phyloP scores from a whole-genome alignment of 2,329 filamentous ascomycete species.

The Aspergillus texensis region DNA sequence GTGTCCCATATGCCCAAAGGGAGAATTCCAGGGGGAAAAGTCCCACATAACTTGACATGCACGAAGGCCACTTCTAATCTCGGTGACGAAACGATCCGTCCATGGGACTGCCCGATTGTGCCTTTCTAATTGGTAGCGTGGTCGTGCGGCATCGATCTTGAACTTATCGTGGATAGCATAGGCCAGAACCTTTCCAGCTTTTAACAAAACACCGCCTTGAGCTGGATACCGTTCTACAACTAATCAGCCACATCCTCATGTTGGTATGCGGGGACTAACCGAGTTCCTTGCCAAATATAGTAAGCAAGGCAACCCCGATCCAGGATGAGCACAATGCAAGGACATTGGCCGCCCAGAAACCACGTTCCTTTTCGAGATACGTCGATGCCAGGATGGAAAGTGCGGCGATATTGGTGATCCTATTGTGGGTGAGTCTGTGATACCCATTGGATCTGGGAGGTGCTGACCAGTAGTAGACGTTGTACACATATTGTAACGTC shows the following conservation, averaged over 20 bases:
- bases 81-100: constrained; percentile 3
- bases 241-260: not conserved
- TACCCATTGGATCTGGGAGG: not conserved
- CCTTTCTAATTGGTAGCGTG: constrained; percentile 1
- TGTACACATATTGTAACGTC: constrained; percentile 10
- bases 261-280: not conserved
- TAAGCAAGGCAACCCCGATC: not conserved
- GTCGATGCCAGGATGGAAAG: constrained; percentile 6
- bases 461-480: constrained; percentile 12
- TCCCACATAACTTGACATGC: constrained; percentile 7
- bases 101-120: constrained; percentile 3
- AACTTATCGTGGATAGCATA: not conserved
- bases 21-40: not conserved
- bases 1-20: not conserved
- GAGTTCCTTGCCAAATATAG: constrained; percentile 1
- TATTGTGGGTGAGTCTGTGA: not conserved
- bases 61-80: not conserved
- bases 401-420: constrained; percentile 6
- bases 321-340: constrained; percentile 2
- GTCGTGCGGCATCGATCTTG: constrained; percentile 3
- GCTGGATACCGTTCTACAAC: not conserved
- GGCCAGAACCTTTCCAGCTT: constrained; percentile 3
- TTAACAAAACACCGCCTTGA: not conserved
- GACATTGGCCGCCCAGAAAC: constrained; percentile 10
- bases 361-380: constrained; percentile 5